Evolutionary conservation across 441 rosid species (phyloP).

Genomic region (Bocquillonia castaneifolia): DNA sequence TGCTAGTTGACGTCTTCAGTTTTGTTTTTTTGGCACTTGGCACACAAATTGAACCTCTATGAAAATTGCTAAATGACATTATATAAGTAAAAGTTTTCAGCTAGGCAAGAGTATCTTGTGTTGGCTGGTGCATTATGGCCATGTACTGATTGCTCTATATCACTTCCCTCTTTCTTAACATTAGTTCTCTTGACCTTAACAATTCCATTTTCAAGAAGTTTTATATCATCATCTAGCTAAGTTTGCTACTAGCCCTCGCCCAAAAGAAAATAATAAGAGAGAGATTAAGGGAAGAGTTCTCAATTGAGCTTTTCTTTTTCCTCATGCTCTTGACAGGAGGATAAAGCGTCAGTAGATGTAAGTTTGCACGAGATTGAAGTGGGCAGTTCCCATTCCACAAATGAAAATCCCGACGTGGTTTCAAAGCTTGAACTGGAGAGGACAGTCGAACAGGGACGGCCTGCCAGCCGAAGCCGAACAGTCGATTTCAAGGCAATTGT

Average conservation of each 20-base stretch:
- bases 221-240: neutral
- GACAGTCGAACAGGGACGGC: slow-evolving; percentile 17
- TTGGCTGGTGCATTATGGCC: neutral
- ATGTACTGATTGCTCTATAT: neutral
- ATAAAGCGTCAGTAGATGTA: slow-evolving; percentile 31
- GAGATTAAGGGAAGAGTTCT: too few relatives aligned
- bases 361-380: slow-evolving; percentile 9
- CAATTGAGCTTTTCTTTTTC: neutral
- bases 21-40: neutral
- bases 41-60: neutral
- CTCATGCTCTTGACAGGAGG: slow-evolving; percentile 36
- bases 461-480: slow-evolving; percentile 13
- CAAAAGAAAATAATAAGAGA: too few relatives aligned
- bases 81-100: neutral
- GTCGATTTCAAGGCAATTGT: slow-evolving; percentile 27
- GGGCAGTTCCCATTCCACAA: slow-evolving; percentile 16
- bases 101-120: neutral
- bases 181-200: too few relatives aligned
- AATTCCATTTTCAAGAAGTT: too few relatives aligned
- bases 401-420: neutral
- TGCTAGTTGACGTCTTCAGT: neutral
- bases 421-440: slow-evolving; percentile 10
- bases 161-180: too few relatives aligned
- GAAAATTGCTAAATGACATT: neutral
- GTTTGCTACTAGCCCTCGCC: neutral